These are phyloP conservation scores for Allium fistulosum DNA, from an alignment of 106 monocot species.

Conservation along the genomic window DNA sequence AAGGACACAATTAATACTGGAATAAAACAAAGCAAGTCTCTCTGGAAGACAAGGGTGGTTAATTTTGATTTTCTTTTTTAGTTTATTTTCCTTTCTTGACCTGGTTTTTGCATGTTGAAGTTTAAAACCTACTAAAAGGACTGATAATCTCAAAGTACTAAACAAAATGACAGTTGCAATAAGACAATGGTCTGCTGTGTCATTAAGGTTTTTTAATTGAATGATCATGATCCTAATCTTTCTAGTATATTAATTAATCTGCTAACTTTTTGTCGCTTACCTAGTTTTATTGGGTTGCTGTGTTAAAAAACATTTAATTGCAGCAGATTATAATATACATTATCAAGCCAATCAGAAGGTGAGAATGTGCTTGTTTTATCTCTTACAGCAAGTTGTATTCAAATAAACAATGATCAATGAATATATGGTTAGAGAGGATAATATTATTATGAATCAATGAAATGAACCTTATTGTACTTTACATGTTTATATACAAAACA, in stretches of 20 bases:
- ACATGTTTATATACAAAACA: no score
- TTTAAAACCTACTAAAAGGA: background rate
- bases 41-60: no score
- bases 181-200: background rate
- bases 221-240: background rate
- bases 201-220: background rate
- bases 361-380: background rate
- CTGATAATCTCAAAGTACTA: constrained; percentile 1
- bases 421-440: background rate
- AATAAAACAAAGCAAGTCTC: no score
- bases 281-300: background rate
- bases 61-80: background rate
- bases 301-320: background rate
- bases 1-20: no score
- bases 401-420: background rate
- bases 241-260: background rate
- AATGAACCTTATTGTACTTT: background rate
- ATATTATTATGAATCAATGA: background rate
- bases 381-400: background rate
- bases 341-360: background rate
- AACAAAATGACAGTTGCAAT: background rate
- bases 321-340: background rate
- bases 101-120: background rate
- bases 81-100: no score
- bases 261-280: background rate